Base-by-base conservation (phyloP, 2,329 filamentous ascomycete species). In the Fusarium irregulare region DNA sequence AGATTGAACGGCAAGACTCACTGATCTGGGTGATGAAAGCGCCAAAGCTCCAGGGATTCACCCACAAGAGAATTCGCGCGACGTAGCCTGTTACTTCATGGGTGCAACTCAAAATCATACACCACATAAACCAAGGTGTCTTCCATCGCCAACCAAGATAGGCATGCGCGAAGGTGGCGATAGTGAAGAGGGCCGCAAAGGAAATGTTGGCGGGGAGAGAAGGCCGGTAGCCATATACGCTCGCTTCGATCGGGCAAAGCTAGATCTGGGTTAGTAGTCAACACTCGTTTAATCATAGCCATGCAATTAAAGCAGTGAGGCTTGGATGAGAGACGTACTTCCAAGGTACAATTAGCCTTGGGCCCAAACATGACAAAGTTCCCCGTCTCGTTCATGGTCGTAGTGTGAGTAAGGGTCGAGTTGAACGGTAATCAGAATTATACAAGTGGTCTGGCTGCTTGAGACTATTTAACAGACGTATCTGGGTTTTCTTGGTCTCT, bases 21-120 rank as follows among this genome's bases (percentile, higher is more conserved):
- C 70, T 75, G 65, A 89, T 89, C 74, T 91, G 86, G 9, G 89
- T 83, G 57, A 90, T 81, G 71, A 91, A 91, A 1, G 83, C 86
- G 4, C 75, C 71, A 73, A 89, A 83, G 41, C 71, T 79, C 73
- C 87, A 91, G 0, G 87, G 86, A 66, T 90, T 85, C 25, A 83
- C 70, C 63, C 85, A 81, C 45, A 88, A 78, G 60, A 87, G 73
- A 18, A 90, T 78, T 3, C 89, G 82, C 1, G 86, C 89, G 0
- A 80, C 77, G 56, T 91, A 91, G 10, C 89, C 89, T 12, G 88
- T 71, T 4, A 89, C 82, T 64, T 89, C 88, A 47, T 83, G 79
- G 0, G 83, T 65, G 68, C 83, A 87, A 30, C 89, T 88, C 12
- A 82, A 68, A 2, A 85, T 72, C 80, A 90, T 85, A 60, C 78